Conservation (phyloP, 164 flowering plant genomes). For the Warburgia ugandensis region DNA sequence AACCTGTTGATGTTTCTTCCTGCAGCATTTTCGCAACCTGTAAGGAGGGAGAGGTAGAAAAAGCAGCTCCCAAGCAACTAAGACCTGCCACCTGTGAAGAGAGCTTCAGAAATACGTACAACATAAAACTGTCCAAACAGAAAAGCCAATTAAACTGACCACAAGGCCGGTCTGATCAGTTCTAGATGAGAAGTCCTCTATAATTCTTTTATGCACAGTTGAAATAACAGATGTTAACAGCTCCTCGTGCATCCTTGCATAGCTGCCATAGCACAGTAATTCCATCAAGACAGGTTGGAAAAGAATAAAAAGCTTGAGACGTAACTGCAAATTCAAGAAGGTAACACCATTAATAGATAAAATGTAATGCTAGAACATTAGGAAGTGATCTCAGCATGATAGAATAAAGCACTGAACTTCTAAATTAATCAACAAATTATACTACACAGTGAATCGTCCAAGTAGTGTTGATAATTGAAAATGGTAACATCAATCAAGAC, state of each 20-base stretch:
- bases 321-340: too few species aligned
- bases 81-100: conserved; percentile 50
- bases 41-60: conserved; percentile 54
- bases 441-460: neutral
- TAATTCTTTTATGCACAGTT: conserved; percentile 37
- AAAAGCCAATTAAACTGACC: conserved; percentile 42
- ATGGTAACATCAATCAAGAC: neutral
- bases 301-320: neutral
- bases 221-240: conserved; percentile 59
- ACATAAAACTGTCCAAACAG: conserved; percentile 1
- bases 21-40: conserved; percentile 54
- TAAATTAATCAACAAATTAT: too few species aligned
- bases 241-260: conserved; percentile 77
- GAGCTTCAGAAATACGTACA: neutral
- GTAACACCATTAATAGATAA: too few species aligned
- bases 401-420: too few species aligned
- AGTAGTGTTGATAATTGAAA: neutral
- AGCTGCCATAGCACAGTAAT: conserved; percentile 35
- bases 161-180: conserved; percentile 58
- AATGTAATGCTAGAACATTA: too few species aligned
- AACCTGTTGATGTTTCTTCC: conserved; percentile 58
- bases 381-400: too few species aligned
- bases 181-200: conserved; percentile 43
- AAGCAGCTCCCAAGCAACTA: conserved; percentile 70
- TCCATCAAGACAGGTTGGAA: neutral